These are phyloP conservation scores for Glonium stellatum DNA, from an alignment of 495 filamentous ascomycete genomes.

Conservation along the genomic window DNA sequence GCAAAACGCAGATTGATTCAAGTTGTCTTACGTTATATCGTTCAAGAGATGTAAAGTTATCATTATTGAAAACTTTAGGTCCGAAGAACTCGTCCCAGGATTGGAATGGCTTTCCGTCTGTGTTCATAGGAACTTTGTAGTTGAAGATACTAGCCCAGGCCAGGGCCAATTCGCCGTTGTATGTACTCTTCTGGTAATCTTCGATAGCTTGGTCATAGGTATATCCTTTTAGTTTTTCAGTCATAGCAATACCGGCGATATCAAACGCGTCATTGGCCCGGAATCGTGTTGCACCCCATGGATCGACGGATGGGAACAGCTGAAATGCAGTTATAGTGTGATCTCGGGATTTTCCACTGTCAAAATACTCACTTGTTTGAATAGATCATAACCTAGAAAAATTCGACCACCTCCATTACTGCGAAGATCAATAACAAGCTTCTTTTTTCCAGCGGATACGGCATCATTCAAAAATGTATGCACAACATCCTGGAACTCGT, in stretches of 20 bases:
- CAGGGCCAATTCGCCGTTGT: not conserved
- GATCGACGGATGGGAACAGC: conserved; percentile 2
- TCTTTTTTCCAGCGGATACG: conserved; percentile 3
- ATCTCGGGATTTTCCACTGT: not conserved
- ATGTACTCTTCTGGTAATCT: not conserved
- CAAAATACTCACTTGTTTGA: not conserved
- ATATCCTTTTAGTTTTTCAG: not conserved
- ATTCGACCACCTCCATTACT: conserved; percentile 5
- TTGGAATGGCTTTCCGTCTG: not conserved
- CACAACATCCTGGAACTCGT: conserved; percentile 7
- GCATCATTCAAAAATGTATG: conserved; percentile 1
- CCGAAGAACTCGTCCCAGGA: conserved; percentile 3
- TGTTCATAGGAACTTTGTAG: conserved; percentile 3
- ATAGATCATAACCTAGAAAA: conserved; percentile 3
- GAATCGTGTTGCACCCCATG: conserved; percentile 1
- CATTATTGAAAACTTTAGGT: conserved; percentile 6
- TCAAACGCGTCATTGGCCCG: conserved; percentile 4
- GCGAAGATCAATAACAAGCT: conserved; percentile 6
- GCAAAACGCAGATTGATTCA: too few species aligned
- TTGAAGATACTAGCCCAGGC: conserved; percentile 1
- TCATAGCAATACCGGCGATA: not conserved
- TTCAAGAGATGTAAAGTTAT: conserved; percentile 5
- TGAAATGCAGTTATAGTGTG: not conserved
- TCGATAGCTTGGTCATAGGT: not conserved
- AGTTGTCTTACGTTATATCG: conserved; percentile 2